A percentile compares a stretch with the other conserved stretches of the same genome.
Evolutionary conservation across 1,139 yeast species (phyloP).

Genomic region (Nakaseomyces delphensis): DNA sequence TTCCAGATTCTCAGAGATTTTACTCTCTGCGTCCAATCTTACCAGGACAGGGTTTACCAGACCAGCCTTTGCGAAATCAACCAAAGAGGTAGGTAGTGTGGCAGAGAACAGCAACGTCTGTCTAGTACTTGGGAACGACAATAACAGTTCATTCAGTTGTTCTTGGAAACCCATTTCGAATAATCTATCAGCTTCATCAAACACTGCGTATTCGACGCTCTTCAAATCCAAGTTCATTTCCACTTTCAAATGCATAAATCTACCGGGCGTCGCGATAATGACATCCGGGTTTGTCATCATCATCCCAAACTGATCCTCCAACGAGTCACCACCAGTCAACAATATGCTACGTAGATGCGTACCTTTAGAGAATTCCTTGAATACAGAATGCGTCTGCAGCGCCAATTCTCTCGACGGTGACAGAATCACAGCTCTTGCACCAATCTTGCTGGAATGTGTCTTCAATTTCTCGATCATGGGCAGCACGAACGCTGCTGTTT

Average conservation of each 20-base stretch:
- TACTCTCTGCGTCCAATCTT: constrained; percentile 84
- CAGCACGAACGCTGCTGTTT: constrained; percentile 93
- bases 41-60: constrained; percentile 84
- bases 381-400: constrained; percentile 78
- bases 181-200: constrained; percentile 96
- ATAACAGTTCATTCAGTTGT: constrained; percentile 82
- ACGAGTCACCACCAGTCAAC: constrained; percentile 92
- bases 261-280: constrained; percentile 94
- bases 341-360: constrained; percentile 74
- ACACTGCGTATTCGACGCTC: constrained; percentile 80
- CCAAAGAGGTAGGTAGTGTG: constrained; percentile 83
- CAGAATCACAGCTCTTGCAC: constrained; percentile 77
- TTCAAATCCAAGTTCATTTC: constrained; percentile 86
- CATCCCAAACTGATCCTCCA: constrained; percentile 88
- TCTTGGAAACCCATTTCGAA: constrained; percentile 97
- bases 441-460: constrained; percentile 76
- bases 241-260: constrained; percentile 88
- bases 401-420: constrained; percentile 90
- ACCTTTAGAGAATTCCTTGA: constrained; percentile 79
- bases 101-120: constrained; percentile 92
- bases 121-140: constrained; percentile 69
- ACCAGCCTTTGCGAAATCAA: constrained; percentile 97
- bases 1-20: constrained; percentile 81
- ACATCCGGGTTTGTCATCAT: constrained; percentile 95
- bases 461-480: constrained; percentile 85